phyloP scores from a whole-genome alignment of 805 yeast genomes.

The Schizosaccharomyces osmophilus region DNA sequence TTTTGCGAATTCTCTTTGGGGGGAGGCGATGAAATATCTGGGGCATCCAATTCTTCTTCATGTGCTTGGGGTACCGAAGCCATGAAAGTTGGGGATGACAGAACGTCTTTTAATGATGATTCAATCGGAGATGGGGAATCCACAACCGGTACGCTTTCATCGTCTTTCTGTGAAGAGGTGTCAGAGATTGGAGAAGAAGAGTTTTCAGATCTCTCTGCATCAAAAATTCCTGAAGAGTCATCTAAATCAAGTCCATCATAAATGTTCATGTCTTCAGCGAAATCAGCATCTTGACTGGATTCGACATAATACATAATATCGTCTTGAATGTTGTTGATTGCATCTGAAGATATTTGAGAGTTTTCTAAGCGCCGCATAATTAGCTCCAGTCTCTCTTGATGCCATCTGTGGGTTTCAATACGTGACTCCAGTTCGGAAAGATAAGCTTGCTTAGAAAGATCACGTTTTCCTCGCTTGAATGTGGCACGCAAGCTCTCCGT shows the following conservation, averaged over 20 bases:
- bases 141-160: not conserved
- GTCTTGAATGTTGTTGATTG: conserved; percentile 52
- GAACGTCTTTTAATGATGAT: not conserved
- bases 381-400: conserved; percentile 51
- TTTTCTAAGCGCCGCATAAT: conserved; percentile 55
- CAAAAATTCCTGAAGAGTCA: conserved; percentile 14
- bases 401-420: conserved; percentile 55
- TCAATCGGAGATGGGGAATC: not conserved
- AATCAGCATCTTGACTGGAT: conserved; percentile 76
- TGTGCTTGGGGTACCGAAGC: too few species aligned
- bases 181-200: conserved; percentile 5
- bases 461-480: conserved; percentile 36
- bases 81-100: too few species aligned
- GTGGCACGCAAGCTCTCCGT: conserved; percentile 29
- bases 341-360: conserved; percentile 55
- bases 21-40: too few species aligned
- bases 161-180: not conserved
- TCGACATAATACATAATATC: conserved; percentile 86
- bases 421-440: conserved; percentile 37
- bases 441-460: conserved; percentile 28
- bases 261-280: conserved; percentile 77
- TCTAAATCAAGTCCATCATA: conserved; percentile 66
- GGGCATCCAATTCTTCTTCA: too few species aligned
- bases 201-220: conserved; percentile 22
- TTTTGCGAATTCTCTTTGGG: too few species aligned